Evolutionary conservation across 1,284 basidiomycete genomes (phyloP).

Genomic region (Ganoderma leucocontextum): DNA sequence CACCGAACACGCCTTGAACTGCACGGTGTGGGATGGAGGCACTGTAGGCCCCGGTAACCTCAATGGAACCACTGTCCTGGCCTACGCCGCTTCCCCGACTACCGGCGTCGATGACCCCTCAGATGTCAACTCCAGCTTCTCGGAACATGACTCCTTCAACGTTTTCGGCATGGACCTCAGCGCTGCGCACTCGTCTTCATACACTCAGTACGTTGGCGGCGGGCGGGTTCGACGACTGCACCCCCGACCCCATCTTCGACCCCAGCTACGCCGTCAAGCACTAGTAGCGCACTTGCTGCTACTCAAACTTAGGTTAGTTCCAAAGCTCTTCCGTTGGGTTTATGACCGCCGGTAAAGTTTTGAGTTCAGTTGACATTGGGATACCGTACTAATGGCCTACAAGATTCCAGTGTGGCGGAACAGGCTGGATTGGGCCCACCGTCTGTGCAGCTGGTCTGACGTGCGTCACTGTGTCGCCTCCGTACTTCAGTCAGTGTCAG

Average conservation of each 20-base stretch:
- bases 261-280: constrained; percentile 25
- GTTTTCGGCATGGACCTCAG: constrained; percentile 42
- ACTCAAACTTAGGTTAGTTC: constrained; percentile 37
- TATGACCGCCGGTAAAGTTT: constrained; percentile 14
- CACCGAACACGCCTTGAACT: constrained; percentile 29
- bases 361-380: not conserved
- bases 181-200: constrained; percentile 35
- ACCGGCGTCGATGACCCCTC: constrained; percentile 37
- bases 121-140: constrained; percentile 38
- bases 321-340: not conserved
- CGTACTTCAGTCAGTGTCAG: constrained; percentile 35
- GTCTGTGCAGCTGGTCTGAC: constrained; percentile 26
- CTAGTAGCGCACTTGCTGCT: constrained; percentile 30
- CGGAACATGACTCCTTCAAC: constrained; percentile 41
- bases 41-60: constrained; percentile 39
- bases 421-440: constrained; percentile 39
- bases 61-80: constrained; percentile 37
- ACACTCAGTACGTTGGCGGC: constrained; percentile 37
- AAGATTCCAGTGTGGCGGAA: constrained; percentile 35
- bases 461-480: constrained; percentile 31
- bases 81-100: constrained; percentile 39
- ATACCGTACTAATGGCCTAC: not conserved
- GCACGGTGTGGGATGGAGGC: constrained; percentile 40
- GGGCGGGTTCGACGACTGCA: constrained; percentile 25
- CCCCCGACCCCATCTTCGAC: constrained; percentile 25